Evolutionary conservation across 2,329 filamentous ascomycete species (phyloP), one percentile per base, ranked within the genome.

Genomic region (Plectosphaerella sp.): DNA sequence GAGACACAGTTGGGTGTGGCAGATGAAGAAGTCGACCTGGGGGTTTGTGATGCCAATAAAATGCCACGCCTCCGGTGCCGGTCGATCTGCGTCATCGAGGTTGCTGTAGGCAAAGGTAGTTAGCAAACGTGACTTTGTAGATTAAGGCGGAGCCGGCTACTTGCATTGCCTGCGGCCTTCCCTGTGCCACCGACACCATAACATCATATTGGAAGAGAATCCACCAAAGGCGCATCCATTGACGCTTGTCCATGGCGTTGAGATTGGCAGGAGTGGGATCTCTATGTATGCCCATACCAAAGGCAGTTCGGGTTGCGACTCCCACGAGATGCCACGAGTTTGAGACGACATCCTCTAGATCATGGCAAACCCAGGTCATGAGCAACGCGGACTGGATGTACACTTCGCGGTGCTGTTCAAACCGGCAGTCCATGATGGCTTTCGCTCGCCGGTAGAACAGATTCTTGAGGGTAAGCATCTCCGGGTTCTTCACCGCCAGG

Each of bases 321-420:
- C 79, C 79, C 7, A 80, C 68, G 78, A 78, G 82, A 54, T 67
- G 66, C 65, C 69, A 79, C 15, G 75, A 72, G 57, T 82, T 81
- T 39, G 76, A 74, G 5, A 76, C 67, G 7, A 81, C 74, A 60
- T 80, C 77, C 56, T 82, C 79, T 22, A 77, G 75, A 14, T 75
- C 72, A 47, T 82, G 76, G 1, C 76, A 75, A 56, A 80, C 75
- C 79, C 79, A 82, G 2, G 77, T 80, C 49, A 82, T 58, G 1
- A 82, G 68, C 20, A 82, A 64, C 2, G 78, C 76, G 4, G 74
- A 74, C 60, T 82, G 79, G n/a, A 82, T 70, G 48, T 81, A 68
- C 33, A 73, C 71, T 54, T 77, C 73, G 14, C 79, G 71, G 57
- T 82, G 77, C 24, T 76, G 71, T 56, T 82, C 79, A 36, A 78